These are phyloP conservation scores for Phaeomoniella chlamydospora DNA, from an alignment of 2,329 filamentous ascomycete species.

Conservation along the genomic window DNA sequence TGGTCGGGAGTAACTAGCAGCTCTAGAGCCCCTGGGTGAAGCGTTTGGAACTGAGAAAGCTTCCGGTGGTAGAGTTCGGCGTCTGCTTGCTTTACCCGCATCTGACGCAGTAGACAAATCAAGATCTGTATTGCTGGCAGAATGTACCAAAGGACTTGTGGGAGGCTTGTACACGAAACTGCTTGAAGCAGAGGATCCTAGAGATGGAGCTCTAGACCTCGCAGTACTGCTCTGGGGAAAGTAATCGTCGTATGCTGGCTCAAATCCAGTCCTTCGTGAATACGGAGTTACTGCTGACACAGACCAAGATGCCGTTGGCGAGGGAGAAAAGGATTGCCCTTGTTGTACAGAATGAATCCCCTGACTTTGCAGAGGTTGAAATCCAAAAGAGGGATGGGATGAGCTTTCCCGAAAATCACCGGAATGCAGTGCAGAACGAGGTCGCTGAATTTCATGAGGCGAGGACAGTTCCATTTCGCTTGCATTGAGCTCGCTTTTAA, in stretches of 20 bases:
- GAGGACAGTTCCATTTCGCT: background rate
- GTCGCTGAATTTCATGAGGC: constrained; percentile 53
- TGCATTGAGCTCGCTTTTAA: too few relatives aligned
- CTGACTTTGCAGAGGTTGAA: background rate
- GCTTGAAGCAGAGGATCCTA: constrained; percentile 59
- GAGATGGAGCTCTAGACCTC: constrained; percentile 39
- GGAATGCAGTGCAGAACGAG: constrained; percentile 56
- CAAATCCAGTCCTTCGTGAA: constrained; percentile 6
- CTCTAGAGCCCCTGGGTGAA: constrained; percentile 20
- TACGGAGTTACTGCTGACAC: constrained; percentile 14
- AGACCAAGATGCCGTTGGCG: constrained; percentile 45
- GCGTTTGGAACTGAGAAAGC: constrained; percentile 33
- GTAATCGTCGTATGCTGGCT: constrained; percentile 7
- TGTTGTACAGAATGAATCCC: background rate
- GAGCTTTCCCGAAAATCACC: constrained; percentile 42
- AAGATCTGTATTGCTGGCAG: constrained; percentile 68
- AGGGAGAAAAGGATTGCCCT: constrained; percentile 20
- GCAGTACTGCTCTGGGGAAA: constrained; percentile 8
- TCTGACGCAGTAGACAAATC: constrained; percentile 41
- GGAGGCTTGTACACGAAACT: constrained; percentile 77
- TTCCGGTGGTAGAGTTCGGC: constrained; percentile 58
- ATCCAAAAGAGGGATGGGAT: background rate
- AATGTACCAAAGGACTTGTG: constrained; percentile 83
- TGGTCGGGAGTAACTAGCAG: constrained; percentile 28
- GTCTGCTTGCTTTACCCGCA: constrained; percentile 38